Base-by-base conservation (phyloP, 176 grass and related monocot species). In the Oryza glaberrima region DNA sequence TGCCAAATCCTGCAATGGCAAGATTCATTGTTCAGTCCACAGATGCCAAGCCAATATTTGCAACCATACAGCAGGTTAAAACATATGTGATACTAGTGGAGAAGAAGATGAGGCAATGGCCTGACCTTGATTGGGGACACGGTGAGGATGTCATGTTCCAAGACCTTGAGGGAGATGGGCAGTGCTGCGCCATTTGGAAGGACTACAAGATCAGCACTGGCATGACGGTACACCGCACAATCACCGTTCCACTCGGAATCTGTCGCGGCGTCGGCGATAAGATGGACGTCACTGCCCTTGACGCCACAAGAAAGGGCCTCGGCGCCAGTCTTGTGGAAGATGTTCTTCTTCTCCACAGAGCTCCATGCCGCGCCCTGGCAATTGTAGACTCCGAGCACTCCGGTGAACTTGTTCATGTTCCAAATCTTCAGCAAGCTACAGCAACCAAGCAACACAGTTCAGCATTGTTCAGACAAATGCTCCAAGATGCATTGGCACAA, bases 321-420 rank as follows among this genome's bases (percentile, higher is more conserved):
- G 5, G 87, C 13, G 35, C 89, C 81, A 0, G 91, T 92, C 4
- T 86, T 52, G 49, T 98, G 96, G 84, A 89, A 98, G 9, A 79
- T 22, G 79, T 95, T 98, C 84, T 94, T 98, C 88, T 98, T 98
- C 91, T 95, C 96, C 17, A 70, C 87, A 0, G 80, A 80, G 88
- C 93, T 95, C 96, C 96, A 98, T 5, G 96, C 96, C 3, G 96
- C 96, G 3, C 96, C 96, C 86, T 98, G 96, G 91, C 96, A 98
- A 54, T 98, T 98, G 89, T 94, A 98, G 48, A 98, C 91, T 46
- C 96, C 96, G 19, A 98, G 73, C 0, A 98, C 89, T 25, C 96
- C 96, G 3, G 85, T 95, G 89, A 90, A 95, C 44, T 82, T 98
- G 88, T 98, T 98, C 91, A 98, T 95, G 87, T 98, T 98, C 96